phyloP scores from a whole-genome alignment of 2,329 filamentous ascomycete genomes.

The Malbranchea cinnamomea region DNA sequence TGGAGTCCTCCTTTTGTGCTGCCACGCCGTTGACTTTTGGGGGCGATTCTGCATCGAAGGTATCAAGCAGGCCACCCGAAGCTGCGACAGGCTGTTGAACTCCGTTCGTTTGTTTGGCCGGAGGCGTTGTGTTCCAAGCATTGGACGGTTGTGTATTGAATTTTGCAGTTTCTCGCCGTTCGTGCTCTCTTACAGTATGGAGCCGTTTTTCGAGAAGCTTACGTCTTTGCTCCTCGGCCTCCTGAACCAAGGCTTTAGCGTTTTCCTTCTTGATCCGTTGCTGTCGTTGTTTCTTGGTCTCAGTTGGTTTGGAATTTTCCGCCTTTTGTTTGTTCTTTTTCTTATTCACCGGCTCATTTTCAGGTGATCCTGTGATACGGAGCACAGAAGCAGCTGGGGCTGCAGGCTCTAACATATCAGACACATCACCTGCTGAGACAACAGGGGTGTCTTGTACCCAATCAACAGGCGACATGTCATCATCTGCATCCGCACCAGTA shows the following conservation, averaged over 20 bases:
- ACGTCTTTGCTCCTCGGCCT: slow-evolving; percentile 66
- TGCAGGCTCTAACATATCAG: slow-evolving; percentile 78
- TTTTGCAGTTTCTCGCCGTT: slow-evolving; percentile 57
- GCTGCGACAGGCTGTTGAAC: slow-evolving; percentile 7
- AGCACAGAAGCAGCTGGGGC: slow-evolving; percentile 57
- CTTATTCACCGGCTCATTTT: slow-evolving; percentile 37
- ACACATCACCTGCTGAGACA: slow-evolving; percentile 48
- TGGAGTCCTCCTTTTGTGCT: background rate
- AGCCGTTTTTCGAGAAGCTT: slow-evolving; percentile 67
- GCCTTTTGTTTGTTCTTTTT: slow-evolving; percentile 49
- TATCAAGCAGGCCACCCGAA: slow-evolving; percentile 31
- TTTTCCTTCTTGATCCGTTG: slow-evolving; percentile 79
- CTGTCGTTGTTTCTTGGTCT: slow-evolving; percentile 93
- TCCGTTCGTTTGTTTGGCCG: slow-evolving; percentile 14
- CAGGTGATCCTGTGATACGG: slow-evolving; percentile 56
- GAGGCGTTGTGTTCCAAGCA: slow-evolving; percentile 33
- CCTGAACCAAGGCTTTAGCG: slow-evolving; percentile 57
- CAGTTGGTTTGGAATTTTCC: slow-evolving; percentile 48
- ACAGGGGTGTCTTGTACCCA: slow-evolving; percentile 57
- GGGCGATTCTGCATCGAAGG: slow-evolving; percentile 9
- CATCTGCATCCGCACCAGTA: slow-evolving; percentile 61
- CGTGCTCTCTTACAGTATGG: slow-evolving; percentile 63
- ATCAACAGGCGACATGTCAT: slow-evolving; percentile 60
- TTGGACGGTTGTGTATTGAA: slow-evolving; percentile 32
- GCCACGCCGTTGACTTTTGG: slow-evolving; percentile 8